Conservation (phyloP, 2,329 filamentous ascomycete genomes). For the Penicillium sp. region DNA sequence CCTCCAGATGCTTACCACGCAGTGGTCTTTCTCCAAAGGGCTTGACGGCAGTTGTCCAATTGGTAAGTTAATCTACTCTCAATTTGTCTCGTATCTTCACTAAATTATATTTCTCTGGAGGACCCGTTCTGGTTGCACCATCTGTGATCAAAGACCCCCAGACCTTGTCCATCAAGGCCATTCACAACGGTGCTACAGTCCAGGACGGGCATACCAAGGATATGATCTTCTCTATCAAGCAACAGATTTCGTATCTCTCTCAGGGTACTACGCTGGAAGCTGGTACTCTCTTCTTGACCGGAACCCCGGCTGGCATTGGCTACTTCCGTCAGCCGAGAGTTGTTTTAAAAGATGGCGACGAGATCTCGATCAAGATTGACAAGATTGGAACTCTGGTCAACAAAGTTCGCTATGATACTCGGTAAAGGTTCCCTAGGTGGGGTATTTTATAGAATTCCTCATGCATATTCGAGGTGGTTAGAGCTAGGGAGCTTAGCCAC, state of each 20-base stretch:
- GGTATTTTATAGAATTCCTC: too few relatives aligned
- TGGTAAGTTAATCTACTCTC: slow-evolving; percentile 14
- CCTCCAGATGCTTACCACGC: slow-evolving; percentile 18
- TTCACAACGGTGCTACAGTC: slow-evolving; percentile 43
- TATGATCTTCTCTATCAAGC: slow-evolving; percentile 40
- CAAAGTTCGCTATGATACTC: slow-evolving; percentile 30
- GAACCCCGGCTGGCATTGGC: slow-evolving; percentile 38
- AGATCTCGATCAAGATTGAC: slow-evolving; percentile 32
- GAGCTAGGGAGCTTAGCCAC: too few relatives aligned
- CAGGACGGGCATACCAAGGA: slow-evolving; percentile 47
- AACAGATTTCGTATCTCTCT: slow-evolving; percentile 43
- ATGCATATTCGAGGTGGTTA: too few relatives aligned
- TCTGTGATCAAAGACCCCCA: slow-evolving; percentile 33
- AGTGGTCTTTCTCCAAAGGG: slow-evolving; percentile 30
- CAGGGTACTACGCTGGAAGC: slow-evolving; percentile 34
- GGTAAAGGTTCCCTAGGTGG: neutral
- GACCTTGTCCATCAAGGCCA: slow-evolving; percentile 35
- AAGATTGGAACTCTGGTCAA: slow-evolving; percentile 35
- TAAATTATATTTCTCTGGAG: slow-evolving; percentile 5
- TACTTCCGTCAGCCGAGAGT: slow-evolving; percentile 27
- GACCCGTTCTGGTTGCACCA: slow-evolving; percentile 29
- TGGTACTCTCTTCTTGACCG: slow-evolving; percentile 29
- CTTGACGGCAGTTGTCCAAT: slow-evolving; percentile 29
- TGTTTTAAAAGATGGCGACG: slow-evolving; percentile 30
- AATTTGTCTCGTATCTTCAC: neutral